Evolutionary conservation across 2,329 filamentous ascomycete species (phyloP).

Genomic region (Penicillium sp.): DNA sequence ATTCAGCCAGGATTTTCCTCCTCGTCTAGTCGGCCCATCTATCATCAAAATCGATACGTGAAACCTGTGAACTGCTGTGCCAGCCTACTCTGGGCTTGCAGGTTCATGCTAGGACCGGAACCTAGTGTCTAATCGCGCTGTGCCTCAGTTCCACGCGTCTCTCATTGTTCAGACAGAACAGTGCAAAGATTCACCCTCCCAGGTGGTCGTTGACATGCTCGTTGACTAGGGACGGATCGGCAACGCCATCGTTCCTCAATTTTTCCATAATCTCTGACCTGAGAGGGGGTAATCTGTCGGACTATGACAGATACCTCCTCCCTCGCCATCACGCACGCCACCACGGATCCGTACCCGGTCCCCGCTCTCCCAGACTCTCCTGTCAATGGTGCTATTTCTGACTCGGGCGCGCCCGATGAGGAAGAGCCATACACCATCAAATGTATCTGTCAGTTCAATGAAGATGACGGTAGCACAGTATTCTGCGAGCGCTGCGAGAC

Average conservation of each 20-base stretch:
- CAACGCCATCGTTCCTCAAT: conserved; percentile 14
- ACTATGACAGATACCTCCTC: conserved; percentile 57
- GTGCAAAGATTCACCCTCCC: conserved; percentile 4
- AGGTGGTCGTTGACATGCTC: conserved; percentile 20
- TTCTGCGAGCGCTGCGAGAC: conserved; percentile 94
- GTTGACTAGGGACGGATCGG: conserved; percentile 20
- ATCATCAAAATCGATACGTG: background rate
- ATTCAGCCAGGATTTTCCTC: conserved; percentile 16
- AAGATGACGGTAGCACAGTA: conserved; percentile 97
- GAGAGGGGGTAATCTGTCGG: conserved; percentile 51
- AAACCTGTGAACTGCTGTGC: background rate
- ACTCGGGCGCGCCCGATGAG: conserved; percentile 43
- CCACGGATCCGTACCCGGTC: conserved; percentile 48
- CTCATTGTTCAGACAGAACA: conserved; percentile 6
- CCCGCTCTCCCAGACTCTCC: conserved; percentile 46
- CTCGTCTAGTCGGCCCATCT: background rate
- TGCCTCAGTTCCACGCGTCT: conserved; percentile 15
- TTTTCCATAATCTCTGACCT: conserved; percentile 26
- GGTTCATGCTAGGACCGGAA: background rate
- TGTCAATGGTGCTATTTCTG: conserved; percentile 44
- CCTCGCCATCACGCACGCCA: conserved; percentile 50
- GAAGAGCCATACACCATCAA: conserved; percentile 78
- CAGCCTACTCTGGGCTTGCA: background rate
- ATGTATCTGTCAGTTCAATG: conserved; percentile 90
- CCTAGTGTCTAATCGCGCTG: background rate